Conservation (phyloP, 345 rosid genomes). For the Boechera stricta region DNA sequence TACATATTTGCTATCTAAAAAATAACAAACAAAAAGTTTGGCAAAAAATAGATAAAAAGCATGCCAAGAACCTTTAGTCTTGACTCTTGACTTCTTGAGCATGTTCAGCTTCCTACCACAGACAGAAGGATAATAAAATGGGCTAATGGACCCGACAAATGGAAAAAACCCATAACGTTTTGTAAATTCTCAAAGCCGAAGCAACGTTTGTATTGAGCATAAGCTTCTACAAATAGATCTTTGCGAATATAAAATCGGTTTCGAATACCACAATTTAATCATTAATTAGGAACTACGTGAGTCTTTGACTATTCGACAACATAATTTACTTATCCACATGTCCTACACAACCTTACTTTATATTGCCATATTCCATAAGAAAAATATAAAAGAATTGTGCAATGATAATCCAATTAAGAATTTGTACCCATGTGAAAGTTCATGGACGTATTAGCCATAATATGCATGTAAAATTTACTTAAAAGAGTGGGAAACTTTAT, state of each 20-base stretch:
- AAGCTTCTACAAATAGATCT: too few relatives aligned
- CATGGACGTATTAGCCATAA: not conserved
- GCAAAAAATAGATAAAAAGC: not conserved
- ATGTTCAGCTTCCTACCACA: not conserved
- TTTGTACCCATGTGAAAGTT: not conserved
- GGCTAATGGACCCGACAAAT: too few relatives aligned
- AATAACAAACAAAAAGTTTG: not conserved
- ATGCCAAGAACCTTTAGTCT: not conserved
- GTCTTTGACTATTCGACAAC: too few relatives aligned
- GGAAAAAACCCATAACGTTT: too few relatives aligned
- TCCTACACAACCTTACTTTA: not conserved
- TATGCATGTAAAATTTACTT: slow-evolving; percentile 4
- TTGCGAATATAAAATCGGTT: too few relatives aligned
- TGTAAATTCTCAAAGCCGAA: too few relatives aligned
- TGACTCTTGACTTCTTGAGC: not conserved
- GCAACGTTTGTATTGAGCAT: too few relatives aligned
- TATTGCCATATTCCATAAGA: not conserved
- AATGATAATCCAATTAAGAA: not conserved
- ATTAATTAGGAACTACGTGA: too few relatives aligned
- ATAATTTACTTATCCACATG: too few relatives aligned
- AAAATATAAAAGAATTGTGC: not conserved
- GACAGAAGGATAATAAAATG: too few relatives aligned
- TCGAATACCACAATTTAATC: too few relatives aligned
- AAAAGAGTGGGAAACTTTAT: slow-evolving; percentile 3
- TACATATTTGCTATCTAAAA: not conserved